phyloP scores from a whole-genome alignment of 139 green algal genomes.

The Haematococcus lacustris region DNA sequence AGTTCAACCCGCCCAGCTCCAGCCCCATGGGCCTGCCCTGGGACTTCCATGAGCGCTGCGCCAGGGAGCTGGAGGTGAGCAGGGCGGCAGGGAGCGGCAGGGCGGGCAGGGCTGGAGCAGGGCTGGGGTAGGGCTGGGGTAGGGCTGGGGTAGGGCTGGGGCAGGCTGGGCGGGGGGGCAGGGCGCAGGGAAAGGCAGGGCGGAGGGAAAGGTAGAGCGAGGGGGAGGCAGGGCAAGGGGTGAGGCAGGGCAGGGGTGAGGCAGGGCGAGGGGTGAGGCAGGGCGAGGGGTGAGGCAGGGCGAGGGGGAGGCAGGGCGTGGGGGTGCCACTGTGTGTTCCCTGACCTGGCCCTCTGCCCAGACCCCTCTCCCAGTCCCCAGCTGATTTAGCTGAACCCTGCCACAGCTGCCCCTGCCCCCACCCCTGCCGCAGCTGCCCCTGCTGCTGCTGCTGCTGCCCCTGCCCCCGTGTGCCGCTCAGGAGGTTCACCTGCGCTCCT shows the following conservation, averaged over 20 bases:
- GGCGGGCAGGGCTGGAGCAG: too few relatives aligned
- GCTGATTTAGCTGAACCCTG: background rate
- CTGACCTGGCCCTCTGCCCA: background rate
- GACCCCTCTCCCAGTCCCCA: background rate
- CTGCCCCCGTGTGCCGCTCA: slow-evolving; percentile 8
- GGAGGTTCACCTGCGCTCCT: slow-evolving; percentile 51
- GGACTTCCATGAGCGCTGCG: slow-evolving; percentile 74
- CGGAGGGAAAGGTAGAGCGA: background rate
- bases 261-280: background rate
- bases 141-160: background rate
- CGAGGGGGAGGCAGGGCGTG: background rate
- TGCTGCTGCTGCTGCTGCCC: background rate
- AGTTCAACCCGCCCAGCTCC: slow-evolving; percentile 70
- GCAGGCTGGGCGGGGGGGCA: background rate
- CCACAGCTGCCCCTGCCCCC: background rate
- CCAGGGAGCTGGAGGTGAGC: slow-evolving; percentile 13
- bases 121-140: background rate
- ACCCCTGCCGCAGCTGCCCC: background rate
- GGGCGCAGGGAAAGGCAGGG: background rate
- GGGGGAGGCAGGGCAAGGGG: background rate
- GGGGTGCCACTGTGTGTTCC: background rate
- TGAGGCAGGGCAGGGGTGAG: background rate
- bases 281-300: background rate
- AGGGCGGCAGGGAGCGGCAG: too few relatives aligned
- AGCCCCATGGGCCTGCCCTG: slow-evolving; percentile 63